Conservation (phyloP, 164 flowering plant genomes). For the Magnolia sinica region DNA sequence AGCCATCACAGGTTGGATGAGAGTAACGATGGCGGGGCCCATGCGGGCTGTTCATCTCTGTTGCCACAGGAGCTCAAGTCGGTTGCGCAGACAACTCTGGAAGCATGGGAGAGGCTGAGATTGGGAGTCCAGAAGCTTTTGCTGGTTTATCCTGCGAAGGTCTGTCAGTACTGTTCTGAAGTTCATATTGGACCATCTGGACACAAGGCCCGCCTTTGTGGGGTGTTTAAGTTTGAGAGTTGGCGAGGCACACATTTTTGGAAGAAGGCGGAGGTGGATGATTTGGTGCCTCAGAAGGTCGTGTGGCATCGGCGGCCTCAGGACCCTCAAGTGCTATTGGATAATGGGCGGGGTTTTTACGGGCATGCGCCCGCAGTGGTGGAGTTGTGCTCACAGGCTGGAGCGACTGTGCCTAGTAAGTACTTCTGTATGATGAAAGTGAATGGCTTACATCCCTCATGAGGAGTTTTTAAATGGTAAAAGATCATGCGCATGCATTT, state of each 20-base stretch:
- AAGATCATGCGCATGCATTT: neutral
- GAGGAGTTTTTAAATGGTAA: neutral
- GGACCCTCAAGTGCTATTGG: constrained; percentile 65
- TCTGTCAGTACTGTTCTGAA: constrained; percentile 79
- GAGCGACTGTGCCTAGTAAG: constrained; percentile 50
- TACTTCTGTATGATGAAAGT: constrained; percentile 73
- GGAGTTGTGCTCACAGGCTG: constrained; percentile 70
- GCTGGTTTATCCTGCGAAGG: constrained; percentile 71
- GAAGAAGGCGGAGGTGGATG: constrained; percentile 76
- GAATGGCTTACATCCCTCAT: constrained; percentile 45
- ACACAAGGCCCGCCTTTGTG: constrained; percentile 82
- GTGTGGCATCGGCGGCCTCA: constrained; percentile 80
- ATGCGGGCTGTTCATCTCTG: constrained; percentile 9
- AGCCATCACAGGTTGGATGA: neutral
- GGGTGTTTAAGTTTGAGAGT: constrained; percentile 67
- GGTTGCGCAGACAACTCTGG: constrained; percentile 52
- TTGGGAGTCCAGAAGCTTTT: constrained; percentile 64
- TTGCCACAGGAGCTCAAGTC: constrained; percentile 31
- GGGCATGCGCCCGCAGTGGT: constrained; percentile 94
- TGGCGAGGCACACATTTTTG: constrained; percentile 86
- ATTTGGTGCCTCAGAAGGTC: constrained; percentile 69
- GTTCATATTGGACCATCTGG: constrained; percentile 92
- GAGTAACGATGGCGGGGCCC: neutral
- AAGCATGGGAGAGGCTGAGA: constrained; percentile 78
- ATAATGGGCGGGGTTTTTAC: constrained; percentile 61